These are phyloP conservation scores for Ophiostoma ulmi DNA, from an alignment of 2,329 filamentous ascomycete species.

Conservation along the genomic window DNA sequence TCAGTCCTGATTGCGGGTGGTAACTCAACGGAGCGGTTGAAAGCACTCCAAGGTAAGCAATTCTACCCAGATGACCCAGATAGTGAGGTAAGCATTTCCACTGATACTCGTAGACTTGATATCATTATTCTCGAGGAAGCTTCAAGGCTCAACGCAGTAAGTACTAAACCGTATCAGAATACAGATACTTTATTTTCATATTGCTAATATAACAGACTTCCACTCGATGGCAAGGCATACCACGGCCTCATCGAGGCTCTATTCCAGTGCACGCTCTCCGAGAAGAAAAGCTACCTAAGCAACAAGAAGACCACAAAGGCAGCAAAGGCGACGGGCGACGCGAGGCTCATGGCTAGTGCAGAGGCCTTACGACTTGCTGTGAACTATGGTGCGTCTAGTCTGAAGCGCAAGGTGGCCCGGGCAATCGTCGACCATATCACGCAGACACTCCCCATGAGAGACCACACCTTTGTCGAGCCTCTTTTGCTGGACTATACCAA, in stretches of 20 bases:
- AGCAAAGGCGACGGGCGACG: conserved; percentile 42
- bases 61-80: background rate
- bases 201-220: conserved; percentile 18
- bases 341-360: conserved; percentile 63
- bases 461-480: conserved; percentile 60
- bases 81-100: too few relatives aligned
- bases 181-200: background rate
- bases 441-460: conserved; percentile 60
- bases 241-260: conserved; percentile 76
- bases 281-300: conserved; percentile 60
- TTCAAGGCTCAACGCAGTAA: conserved; percentile 27
- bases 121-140: conserved; percentile 28
- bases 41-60: conserved; percentile 27
- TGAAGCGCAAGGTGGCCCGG: conserved; percentile 73
- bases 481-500: conserved; percentile 75
- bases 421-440: conserved; percentile 76
- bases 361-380: conserved; percentile 67
- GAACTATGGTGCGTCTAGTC: conserved; percentile 59
- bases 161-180: background rate
- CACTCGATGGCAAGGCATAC: conserved; percentile 70
- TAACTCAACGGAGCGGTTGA: conserved; percentile 26
- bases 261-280: conserved; percentile 62
- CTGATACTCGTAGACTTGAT: conserved; percentile 25
- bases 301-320: conserved; percentile 42
- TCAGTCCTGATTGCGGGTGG: conserved; percentile 27